Percentiles rank a stretch among this genome's conserved stretches.
Conservation (phyloP, 257 asterid genomes). For the Apocynum venetum region DNA sequence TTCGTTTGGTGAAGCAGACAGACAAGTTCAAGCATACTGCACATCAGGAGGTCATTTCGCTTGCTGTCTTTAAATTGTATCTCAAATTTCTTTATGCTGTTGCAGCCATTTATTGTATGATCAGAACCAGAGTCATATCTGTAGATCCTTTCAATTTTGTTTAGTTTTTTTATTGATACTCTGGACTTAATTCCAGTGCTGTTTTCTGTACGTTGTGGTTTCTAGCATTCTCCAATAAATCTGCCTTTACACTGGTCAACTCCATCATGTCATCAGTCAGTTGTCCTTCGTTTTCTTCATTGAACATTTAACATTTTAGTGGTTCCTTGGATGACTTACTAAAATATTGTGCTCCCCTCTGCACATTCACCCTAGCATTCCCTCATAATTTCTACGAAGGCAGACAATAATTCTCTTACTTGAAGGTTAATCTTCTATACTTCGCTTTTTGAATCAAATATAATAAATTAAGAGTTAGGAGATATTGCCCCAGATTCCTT, state of each 20-base stretch:
- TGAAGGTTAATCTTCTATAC: neutral
- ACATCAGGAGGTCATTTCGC: conserved; percentile 67
- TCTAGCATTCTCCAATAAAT: neutral
- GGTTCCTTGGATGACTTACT: neutral
- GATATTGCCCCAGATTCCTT: neutral
- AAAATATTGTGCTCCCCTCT: neutral
- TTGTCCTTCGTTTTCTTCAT: neutral
- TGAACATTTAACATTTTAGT: neutral
- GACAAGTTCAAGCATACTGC: conserved; percentile 76
- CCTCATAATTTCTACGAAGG: neutral
- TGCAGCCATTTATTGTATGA: neutral
- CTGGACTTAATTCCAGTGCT: neutral
- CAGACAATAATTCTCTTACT: neutral
- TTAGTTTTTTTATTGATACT: neutral
- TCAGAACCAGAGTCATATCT: neutral
- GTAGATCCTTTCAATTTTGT: neutral
- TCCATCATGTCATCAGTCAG: neutral
- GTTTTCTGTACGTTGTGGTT: neutral
- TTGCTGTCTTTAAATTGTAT: conserved; percentile 8
- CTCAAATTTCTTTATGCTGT: conserved; percentile 1
- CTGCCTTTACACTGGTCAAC: neutral
- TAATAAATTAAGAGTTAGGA: neutral
- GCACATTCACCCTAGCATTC: neutral
- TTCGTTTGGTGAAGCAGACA: conserved; percentile 63
- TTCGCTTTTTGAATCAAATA: too few species aligned